A percentile compares a stretch with the other conserved stretches of the same genome.
Conservation (phyloP, 169 alveolate genomes). For the Toxoplasma gondii region DNA sequence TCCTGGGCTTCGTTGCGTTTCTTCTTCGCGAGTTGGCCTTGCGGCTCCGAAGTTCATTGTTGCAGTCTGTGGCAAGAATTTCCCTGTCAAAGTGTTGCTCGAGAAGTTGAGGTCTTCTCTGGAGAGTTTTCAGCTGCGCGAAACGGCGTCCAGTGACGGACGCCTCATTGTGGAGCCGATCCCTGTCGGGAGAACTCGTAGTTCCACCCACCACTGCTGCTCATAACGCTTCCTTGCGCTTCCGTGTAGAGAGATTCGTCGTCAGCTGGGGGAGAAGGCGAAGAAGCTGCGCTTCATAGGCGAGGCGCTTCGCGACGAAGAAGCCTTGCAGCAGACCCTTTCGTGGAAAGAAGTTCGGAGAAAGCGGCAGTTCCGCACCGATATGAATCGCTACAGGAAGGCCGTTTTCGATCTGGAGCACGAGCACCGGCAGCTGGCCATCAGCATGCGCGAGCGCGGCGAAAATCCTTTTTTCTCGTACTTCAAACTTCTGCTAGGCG, state of each 20-base stretch:
- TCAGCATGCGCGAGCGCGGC: conserved; percentile 12
- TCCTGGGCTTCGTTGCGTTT: too few species aligned
- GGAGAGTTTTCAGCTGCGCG: too few species aligned
- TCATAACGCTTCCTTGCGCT: too few species aligned
- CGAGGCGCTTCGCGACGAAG: neutral
- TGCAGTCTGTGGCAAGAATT: too few species aligned
- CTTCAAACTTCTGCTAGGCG: neutral
- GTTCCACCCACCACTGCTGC: too few species aligned
- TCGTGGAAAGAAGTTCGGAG: neutral
- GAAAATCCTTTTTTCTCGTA: conserved; percentile 18
- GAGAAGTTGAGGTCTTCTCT: too few species aligned
- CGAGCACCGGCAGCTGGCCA: conserved; percentile 11
- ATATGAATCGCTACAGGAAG: conserved; percentile 32
- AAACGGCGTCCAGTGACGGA: too few species aligned
- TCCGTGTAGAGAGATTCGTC: conserved; percentile 43
- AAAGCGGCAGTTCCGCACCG: conserved; percentile 8
- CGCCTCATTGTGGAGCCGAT: too few species aligned
- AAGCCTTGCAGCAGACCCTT: neutral
- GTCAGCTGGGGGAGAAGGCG: conserved; percentile 49
- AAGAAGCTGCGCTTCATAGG: conserved; percentile 43
- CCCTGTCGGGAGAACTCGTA: too few species aligned
- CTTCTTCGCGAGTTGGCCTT: too few species aligned
- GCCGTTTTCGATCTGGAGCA: conserved; percentile 29
- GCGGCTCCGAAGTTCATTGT: too few species aligned
- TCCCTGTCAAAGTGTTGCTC: too few species aligned